Evolutionary conservation across 495 filamentous ascomycete species (phyloP).

Genomic region (Lindgomyces ingoldianus): DNA sequence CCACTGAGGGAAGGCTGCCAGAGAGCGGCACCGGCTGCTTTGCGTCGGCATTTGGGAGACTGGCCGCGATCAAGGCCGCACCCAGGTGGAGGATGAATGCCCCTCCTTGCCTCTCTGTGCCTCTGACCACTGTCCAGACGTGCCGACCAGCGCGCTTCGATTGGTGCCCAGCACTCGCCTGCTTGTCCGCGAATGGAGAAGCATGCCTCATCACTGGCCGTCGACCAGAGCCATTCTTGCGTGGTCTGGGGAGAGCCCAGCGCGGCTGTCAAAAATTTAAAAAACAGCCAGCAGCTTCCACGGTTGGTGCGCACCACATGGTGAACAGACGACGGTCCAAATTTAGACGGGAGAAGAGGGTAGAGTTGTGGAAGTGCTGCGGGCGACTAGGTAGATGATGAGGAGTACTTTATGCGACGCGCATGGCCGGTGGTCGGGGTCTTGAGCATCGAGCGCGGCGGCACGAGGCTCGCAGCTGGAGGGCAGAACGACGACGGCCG

Average conservation of each 20-base stretch:
- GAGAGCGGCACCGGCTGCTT: slow-evolving; percentile 13
- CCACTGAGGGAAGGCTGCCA: not conserved
- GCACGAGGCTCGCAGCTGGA: no score
- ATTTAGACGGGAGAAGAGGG: not conserved
- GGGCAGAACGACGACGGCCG: not conserved
- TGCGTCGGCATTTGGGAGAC: slow-evolving; percentile 26
- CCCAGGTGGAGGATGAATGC: slow-evolving; percentile 1
- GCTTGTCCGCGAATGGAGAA: not conserved
- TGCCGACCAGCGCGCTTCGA: slow-evolving; percentile 14
- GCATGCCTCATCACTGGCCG: no score
- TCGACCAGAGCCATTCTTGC: not conserved
- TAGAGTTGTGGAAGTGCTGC: not conserved
- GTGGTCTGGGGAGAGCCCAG: not conserved
- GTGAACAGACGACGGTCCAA: no score
- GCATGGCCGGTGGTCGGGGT: not conserved
- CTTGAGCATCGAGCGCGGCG: not conserved
- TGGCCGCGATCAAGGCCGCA: slow-evolving; percentile 4
- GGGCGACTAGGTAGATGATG: not conserved
- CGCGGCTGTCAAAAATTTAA: not conserved
- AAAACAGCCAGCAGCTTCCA: no score
- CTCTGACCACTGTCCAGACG: slow-evolving; percentile 4
- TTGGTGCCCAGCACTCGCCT: not conserved
- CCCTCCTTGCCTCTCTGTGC: slow-evolving; percentile 14
- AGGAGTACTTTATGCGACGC: not conserved
- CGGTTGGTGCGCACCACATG: no score